Base-by-base conservation (phyloP, 306 rosid genomes). In the Citrullus colocynthis region DNA sequence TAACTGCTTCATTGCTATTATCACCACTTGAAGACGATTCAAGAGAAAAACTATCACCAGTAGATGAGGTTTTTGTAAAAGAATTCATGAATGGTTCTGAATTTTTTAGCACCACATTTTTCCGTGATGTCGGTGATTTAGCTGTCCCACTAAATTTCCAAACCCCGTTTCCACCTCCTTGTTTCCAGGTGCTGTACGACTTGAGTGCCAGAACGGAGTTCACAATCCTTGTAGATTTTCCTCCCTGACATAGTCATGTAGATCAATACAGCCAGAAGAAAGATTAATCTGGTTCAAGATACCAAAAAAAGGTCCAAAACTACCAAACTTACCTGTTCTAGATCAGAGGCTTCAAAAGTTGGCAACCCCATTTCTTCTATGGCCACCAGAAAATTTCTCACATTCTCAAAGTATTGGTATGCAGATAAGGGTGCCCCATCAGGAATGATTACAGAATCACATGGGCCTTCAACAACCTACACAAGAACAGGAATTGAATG, bases 301-400 rank as follows among this genome's bases (percentile, higher is more conserved):
- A 71, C 13, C 57, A 18, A 65, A 65, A 16, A 48, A 45, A 24
- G 56, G 70, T 63, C 65, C 15, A 21, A 65, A 77, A 71, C 32
- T 51, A 67, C 44, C 37, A 42, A 9, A 84, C 66, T 39, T 36
- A 89, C 98, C 92, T 91, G 90, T 82, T 88, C 97, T 83, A 96
- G 82, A 86, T 92, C 99, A 73, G 91, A 93, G 80, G 90, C 90
- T 84, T 91, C 97, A 79, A 93, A 96, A 74, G 89, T 79, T 62
- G 99, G 96, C 84, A 93, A 88, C 59, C 90, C 91, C 88, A 86
- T 42, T 79, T 86, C 91, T 65, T 88, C 84, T 65, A 86, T 87
- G 42, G 91, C 85, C 32, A 81, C 88, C 54, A 86, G 87, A 78
- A 88, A 88, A 70, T 88, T 88, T 71, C 91, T 86, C 30, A 88